Base-by-base conservation (phyloP, 768 basidiomycete species). In the Phaeotremella skinneri region DNA sequence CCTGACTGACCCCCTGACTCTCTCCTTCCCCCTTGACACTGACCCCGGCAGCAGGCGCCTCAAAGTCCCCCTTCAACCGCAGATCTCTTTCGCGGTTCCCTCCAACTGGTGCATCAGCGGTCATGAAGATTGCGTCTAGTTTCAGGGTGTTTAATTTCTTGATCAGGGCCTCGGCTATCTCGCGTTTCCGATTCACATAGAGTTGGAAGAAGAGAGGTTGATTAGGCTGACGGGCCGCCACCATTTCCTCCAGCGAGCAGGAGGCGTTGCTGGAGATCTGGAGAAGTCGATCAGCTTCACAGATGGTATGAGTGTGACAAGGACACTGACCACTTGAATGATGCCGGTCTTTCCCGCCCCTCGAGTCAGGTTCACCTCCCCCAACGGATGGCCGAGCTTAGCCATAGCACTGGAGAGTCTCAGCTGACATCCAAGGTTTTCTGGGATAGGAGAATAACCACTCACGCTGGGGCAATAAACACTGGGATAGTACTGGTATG, bases 41-140 rank as follows among this genome's bases (percentile, higher is more conserved):
- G n/a, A 67, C 68, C 9, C 66, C 71, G 11, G 61, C 66, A 13
- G 63, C 61, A 2, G 71, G 71, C 27, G 62, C 64, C 47, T 73
- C 71, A 48, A 53, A 43, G 20, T 63, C 69, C 9, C 66, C 74
- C 59, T 76, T 76, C 5, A 66, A 55, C 25, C 74, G 45, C 5
- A 72, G 42, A 66, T 76, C 74, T 20, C 73, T 43, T 27, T 73
- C 72, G 52, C 91, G 82, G 64, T 91, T 91, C 4, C 90, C 88
- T 1, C 88, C 82, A 25, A 89, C 84, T 17, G 89, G 81, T 0
- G 91, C 90, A 78, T 96, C 92, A 2, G 91, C 91, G 1, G 92
- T 94, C 52, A 96, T 78, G 75, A 90, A 89, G 59, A 96, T 89
- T 0, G 89, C 90, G 57, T 87, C 90, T 78, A 89, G 92, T 0